A percentile compares a stretch with the other conserved stretches of the same genome.
Conservation (phyloP, 495 filamentous ascomycete species). For the Immersiella caudata region DNA sequence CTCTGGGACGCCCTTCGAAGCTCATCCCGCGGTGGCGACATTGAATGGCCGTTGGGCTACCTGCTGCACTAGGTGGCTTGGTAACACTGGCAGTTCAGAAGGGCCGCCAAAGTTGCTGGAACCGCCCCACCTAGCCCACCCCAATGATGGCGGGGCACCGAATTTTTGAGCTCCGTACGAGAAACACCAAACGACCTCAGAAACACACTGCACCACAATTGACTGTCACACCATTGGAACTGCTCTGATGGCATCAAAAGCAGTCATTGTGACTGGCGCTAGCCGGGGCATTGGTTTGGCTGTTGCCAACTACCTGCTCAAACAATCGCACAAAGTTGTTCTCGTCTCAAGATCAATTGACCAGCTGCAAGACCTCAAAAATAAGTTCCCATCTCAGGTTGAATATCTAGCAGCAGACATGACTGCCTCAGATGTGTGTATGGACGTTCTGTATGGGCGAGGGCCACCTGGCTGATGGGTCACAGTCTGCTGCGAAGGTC, state of each 20-base stretch:
- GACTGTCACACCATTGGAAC: background rate
- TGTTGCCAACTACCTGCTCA: constrained; percentile 71
- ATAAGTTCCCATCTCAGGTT: constrained; percentile 66
- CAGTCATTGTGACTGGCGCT: constrained; percentile 69
- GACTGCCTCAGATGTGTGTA: constrained; percentile 58
- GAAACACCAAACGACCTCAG: background rate
- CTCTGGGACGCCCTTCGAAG: background rate
- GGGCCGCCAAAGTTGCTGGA: background rate
- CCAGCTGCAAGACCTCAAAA: constrained; percentile 67
- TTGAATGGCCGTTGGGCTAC: background rate
- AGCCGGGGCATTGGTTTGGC: constrained; percentile 82
- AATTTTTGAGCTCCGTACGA: background rate
- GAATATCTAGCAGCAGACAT: constrained; percentile 77
- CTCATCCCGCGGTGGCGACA: background rate
- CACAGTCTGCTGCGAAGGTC: constrained; percentile 60
- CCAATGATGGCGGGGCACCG: background rate
- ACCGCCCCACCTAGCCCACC: background rate
- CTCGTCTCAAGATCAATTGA: constrained; percentile 71
- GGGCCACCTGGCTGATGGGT: constrained; percentile 1
- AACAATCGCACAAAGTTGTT: constrained; percentile 70
- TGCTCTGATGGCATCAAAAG: constrained; percentile 50
- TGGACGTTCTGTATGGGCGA: background rate
- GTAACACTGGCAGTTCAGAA: background rate
- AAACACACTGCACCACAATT: background rate
- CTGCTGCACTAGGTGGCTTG: background rate